Evolutionary conservation across 1,284 basidiomycete species (phyloP).

Genomic region (Apiotrichum akiyoshidainum): DNA sequence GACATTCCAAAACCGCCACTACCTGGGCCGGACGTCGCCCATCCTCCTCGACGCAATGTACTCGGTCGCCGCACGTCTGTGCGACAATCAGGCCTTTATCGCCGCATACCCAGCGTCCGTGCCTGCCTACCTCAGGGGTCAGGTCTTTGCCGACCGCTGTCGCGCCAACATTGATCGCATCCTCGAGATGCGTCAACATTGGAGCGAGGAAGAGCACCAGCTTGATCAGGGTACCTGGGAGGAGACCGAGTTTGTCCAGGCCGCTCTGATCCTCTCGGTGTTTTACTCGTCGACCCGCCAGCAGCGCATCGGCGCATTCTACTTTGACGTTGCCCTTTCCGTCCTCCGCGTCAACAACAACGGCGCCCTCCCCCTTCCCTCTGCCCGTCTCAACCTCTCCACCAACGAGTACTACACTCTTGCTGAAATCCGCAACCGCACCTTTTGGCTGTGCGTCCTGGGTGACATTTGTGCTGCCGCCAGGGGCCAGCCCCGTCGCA

Average conservation of each 20-base stretch:
- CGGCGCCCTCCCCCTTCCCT: constrained; percentile 25
- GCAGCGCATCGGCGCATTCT: constrained; percentile 43
- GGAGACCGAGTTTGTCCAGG: constrained; percentile 50
- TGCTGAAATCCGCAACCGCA: constrained; percentile 42
- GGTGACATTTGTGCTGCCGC: constrained; percentile 46
- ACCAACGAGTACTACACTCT: constrained; percentile 39
- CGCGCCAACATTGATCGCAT: constrained; percentile 35
- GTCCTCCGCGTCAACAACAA: constrained; percentile 30
- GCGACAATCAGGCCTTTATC: constrained; percentile 39
- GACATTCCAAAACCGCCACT: constrained; percentile 52
- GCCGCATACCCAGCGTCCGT: constrained; percentile 28
- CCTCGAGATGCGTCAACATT: constrained; percentile 31
- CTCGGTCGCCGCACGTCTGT: constrained; percentile 48
- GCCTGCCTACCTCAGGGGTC: constrained; percentile 40
- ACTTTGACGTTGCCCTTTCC: constrained; percentile 46
- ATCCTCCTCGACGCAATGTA: constrained; percentile 52
- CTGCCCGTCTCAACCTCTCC: constrained; percentile 25
- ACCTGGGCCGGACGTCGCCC: constrained; percentile 47
- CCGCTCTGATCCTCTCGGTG: constrained; percentile 46
- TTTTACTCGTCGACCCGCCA: constrained; percentile 50
- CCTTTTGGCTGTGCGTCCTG: constrained; percentile 49
- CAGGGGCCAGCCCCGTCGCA: constrained; percentile 36
- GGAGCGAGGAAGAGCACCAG: constrained; percentile 33
- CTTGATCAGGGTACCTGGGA: constrained; percentile 43
- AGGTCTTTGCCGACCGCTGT: constrained; percentile 43